Evolutionary conservation across 805 yeast genomes (phyloP), one percentile per base, ranked within the genome.

Genomic region (Kazachstania martiniae): DNA sequence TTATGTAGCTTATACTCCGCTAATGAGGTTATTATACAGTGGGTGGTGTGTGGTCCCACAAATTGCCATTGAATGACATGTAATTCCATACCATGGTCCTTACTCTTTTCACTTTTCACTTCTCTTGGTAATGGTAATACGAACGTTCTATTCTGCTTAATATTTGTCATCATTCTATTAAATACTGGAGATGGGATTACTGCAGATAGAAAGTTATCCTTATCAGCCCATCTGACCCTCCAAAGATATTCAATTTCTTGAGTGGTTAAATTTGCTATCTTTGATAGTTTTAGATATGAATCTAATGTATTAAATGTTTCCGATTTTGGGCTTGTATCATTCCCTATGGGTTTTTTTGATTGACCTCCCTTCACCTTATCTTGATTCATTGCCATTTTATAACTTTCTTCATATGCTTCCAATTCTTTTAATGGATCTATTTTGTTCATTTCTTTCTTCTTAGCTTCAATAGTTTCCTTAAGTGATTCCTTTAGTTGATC

Each of bases 41-140:
- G 95, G 1, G 83, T 66, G 2, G 96, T 87, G 26, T 74, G 46
- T 12, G 82, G 77, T 1, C 89, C 94, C 10, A 80, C 87, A 53
- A 85, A 83, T 13, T 74, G 67, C 98, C 98, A 91, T 60, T 91
- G 97, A 15, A 87, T 74, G 53, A 80, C 85, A 51, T 91, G 96
- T 60, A 91, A 68, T 59, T 91, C 98, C 48, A 65, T 60, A 37
- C 75, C 77, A 17, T 60, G 61, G 3, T 50, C 57, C 7, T 56
- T 44, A 4, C 65, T 69, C 4, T 55, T 52, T 10, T 59, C 66
- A 10, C 61, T 63, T 23, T 62, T 61, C 10, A 43, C 33, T 13
- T 63, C 73, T 44, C 77, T 73, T 4, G 96, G 95, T 34, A 91
- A 60, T 1, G 98, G 98, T 16, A 91, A 65, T n/a, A 91, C 78